Evolutionary conservation across 805 yeast genomes (phyloP).

Genomic region (Ogataea thermomethanolica): DNA sequence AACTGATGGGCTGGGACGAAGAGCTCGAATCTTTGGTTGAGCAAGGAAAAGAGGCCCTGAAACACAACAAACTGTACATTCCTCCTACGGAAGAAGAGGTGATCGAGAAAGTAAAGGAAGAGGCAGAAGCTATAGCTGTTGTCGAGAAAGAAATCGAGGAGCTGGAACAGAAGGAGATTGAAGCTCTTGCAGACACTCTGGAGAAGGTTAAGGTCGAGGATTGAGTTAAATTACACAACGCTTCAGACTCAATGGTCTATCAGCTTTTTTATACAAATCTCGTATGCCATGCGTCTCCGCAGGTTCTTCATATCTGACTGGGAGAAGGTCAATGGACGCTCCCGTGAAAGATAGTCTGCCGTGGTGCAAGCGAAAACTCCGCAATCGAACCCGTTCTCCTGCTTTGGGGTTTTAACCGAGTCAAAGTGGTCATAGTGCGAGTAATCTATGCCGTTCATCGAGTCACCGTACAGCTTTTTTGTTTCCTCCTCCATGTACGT

Average conservation of each 20-base stretch:
- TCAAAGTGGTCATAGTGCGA: constrained; percentile 24
- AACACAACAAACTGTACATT: constrained; percentile 1
- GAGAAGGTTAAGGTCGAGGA: constrained; percentile 15
- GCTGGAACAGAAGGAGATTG: constrained; percentile 21
- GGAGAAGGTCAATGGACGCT: constrained; percentile 47
- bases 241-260: constrained; percentile 13
- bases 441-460: constrained; percentile 32
- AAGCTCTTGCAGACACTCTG: constrained; percentile 12
- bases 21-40: constrained; percentile 45
- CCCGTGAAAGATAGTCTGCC: constrained; percentile 57
- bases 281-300: constrained; percentile 67
- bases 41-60: constrained; percentile 21
- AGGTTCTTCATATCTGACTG: constrained; percentile 68
- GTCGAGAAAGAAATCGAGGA: constrained; percentile 19
- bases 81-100: constrained; percentile 12
- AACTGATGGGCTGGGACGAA: constrained; percentile 59
- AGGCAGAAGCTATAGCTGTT: constrained; percentile 26
- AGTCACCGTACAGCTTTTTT: constrained; percentile 43
- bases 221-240: constrained; percentile 1
- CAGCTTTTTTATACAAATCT: constrained; percentile 34
- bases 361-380: constrained; percentile 90
- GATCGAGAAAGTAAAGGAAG: constrained; percentile 26
- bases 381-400: constrained; percentile 88
- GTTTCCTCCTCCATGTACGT: constrained; percentile 70
- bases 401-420: constrained; percentile 61